Conservation (phyloP, 1,139 yeast genomes). For the Wickerhamiella infanticola region DNA sequence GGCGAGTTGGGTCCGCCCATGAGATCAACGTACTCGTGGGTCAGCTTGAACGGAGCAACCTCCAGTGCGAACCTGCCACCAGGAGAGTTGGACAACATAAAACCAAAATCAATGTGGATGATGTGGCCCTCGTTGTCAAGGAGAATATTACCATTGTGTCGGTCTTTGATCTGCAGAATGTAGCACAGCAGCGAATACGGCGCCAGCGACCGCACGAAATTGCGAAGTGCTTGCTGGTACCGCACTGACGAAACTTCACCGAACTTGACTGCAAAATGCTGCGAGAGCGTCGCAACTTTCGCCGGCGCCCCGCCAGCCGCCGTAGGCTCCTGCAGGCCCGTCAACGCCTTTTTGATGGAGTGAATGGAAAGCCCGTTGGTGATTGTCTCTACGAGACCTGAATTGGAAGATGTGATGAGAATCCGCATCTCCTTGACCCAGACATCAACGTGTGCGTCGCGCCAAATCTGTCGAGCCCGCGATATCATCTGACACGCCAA, state of each 20-base stretch:
- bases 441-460: conserved; percentile 42
- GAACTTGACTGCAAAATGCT: conserved; percentile 60
- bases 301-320: conserved; percentile 30
- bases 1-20: conserved; percentile 62
- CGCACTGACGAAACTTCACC: conserved; percentile 39
- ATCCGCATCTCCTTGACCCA: conserved; percentile 95
- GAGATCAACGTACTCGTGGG: conserved; percentile 73
- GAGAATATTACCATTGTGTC: conserved; percentile 95
- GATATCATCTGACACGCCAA: conserved; percentile 90
- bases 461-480: conserved; percentile 77
- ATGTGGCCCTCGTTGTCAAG: conserved; percentile 91
- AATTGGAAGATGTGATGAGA: conserved; percentile 71
- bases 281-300: conserved; percentile 47
- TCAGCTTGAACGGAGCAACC: conserved; percentile 89
- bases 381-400: conserved; percentile 90
- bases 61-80: conserved; percentile 85
- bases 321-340: conserved; percentile 49
- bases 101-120: conserved; percentile 96
- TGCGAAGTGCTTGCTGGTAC: conserved; percentile 60
- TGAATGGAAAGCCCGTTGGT: conserved; percentile 88
- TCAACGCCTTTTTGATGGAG: conserved; percentile 80
- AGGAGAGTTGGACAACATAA: conserved; percentile 79
- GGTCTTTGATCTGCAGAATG: conserved; percentile 76
- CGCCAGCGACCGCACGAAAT: conserved; percentile 73
- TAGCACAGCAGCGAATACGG: conserved; percentile 82